Evolutionary conservation across 257 asterid species (phyloP).

Genomic region (Rehmannia glutinosa): DNA sequence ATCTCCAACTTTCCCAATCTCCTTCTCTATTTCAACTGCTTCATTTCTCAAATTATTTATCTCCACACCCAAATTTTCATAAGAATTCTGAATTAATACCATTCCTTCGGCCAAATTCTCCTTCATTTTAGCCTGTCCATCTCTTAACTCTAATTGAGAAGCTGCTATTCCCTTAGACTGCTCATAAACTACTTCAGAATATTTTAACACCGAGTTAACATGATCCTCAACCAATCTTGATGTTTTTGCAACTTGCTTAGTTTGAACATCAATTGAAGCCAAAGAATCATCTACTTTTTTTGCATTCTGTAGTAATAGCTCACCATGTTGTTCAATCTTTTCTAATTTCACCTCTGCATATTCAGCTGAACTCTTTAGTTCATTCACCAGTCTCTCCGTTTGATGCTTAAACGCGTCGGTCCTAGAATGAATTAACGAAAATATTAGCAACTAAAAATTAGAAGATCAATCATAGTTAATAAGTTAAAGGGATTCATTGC

Average conservation of each 20-base stretch:
- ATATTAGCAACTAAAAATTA: too few species aligned
- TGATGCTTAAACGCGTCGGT: slow-evolving; percentile 62
- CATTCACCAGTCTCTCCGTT: slow-evolving; percentile 80
- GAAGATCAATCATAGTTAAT: too few species aligned
- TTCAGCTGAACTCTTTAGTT: slow-evolving; percentile 56
- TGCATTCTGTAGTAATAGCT: slow-evolving; percentile 38
- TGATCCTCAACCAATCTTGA: slow-evolving; percentile 50
- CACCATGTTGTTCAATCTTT: slow-evolving; percentile 50
- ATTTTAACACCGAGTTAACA: slow-evolving; percentile 46
- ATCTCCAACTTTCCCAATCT: slow-evolving; percentile 65
- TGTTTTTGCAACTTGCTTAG: slow-evolving; percentile 48
- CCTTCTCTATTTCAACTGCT: slow-evolving; percentile 61
- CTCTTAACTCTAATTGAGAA: slow-evolving; percentile 53
- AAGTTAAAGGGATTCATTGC: too few species aligned
- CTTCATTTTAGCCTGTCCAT: slow-evolving; percentile 64
- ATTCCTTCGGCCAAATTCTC: slow-evolving; percentile 61
- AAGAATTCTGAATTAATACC: slow-evolving; percentile 44
- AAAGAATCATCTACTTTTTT: slow-evolving; percentile 52
- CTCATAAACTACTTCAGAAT: slow-evolving; percentile 49
- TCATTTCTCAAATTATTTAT: slow-evolving; percentile 47
- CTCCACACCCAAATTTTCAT: slow-evolving; percentile 46
- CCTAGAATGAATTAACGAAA: slow-evolving; percentile 29
- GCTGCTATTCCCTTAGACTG: slow-evolving; percentile 65
- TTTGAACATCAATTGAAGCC: slow-evolving; percentile 38
- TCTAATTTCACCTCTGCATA: slow-evolving; percentile 55